Evolutionary conservation across 495 filamentous ascomycete genomes (phyloP), one percentile per base, ranked within the genome.

Genomic region (Annulohypoxylon nitens): DNA sequence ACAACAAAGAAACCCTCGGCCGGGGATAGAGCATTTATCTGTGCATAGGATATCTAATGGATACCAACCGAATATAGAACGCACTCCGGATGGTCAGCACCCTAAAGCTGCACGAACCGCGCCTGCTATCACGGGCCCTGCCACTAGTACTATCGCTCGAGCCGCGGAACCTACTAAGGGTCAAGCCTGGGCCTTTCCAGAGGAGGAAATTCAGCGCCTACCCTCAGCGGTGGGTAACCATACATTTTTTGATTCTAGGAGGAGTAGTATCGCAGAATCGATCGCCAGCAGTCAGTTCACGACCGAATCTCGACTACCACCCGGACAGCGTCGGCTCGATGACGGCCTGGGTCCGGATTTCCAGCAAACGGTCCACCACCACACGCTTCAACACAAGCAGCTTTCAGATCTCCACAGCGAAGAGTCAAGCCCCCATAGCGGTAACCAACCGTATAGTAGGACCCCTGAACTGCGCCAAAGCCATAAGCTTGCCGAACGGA

Each of bases 401-500:
- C 80, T 94, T 34, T 85, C 86, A 4, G 89, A 89, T 61, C 79
- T 94, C 10, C 90, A 90, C 61, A 88, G 84, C 64, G 91, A 93
- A 37, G 84, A 86, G 34, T 65, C 67, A 7, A 81, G 82, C 64
- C 77, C 86, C 2, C 88, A 90, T 45, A 81, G 82, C 6, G 87
- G 88, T 43, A 85, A 82, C 10, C 92, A 93, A 20, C 93, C 93
- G 0, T 99, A 98, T 79, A 97, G 94, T 76, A 86, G 96, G 48
- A 99, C 96, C 1, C 96, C 96, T 7, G 96, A 98, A 79, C 85
- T 98, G n/a, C 87, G 96, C 41, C 90, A 97, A 36, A 97, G 93
- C 55, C 96, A 99, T 74, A 99, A 99, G 78, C 85, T 98, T 51
- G 96, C 96, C 5, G 96, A 99, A 82, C 88, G 96, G 39, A 99